Conservation (phyloP, 139 green algal species). For the Diplosphaera chodatii region DNA sequence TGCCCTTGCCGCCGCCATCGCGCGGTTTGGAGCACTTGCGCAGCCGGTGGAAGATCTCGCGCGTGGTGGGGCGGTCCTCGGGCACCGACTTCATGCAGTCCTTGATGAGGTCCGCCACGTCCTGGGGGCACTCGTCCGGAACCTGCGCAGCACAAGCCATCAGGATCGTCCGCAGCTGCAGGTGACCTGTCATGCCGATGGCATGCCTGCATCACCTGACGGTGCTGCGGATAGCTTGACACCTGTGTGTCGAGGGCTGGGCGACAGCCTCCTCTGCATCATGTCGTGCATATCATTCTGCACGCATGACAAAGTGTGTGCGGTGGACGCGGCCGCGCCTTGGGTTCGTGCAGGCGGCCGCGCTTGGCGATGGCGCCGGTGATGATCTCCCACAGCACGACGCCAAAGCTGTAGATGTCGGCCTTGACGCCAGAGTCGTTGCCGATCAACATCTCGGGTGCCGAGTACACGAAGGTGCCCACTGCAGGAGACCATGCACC, state of each 20-base stretch:
- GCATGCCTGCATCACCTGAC: no score
- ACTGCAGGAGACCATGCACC: no score
- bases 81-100: slow-evolving; percentile 8
- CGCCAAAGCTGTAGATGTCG: not conserved
- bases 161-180: no score
- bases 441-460: not conserved
- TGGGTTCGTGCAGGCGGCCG: not conserved
- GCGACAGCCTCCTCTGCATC: no score
- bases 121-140: slow-evolving; percentile 14
- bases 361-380: not conserved
- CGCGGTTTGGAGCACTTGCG: not conserved
- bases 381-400: not conserved
- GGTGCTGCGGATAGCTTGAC: no score
- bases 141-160: no score
- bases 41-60: slow-evolving; percentile 9
- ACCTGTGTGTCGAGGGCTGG: no score
- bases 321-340: not conserved
- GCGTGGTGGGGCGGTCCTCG: slow-evolving; percentile 8
- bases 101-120: slow-evolving; percentile 15
- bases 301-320: no score
- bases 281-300: no score
- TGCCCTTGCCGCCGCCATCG: not conserved
- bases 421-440: not conserved
- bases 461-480: not conserved
- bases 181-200: no score